phyloP scores from a whole-genome alignment of 2,329 filamentous ascomycete genomes.

The Leptosphaerulina australis region DNA sequence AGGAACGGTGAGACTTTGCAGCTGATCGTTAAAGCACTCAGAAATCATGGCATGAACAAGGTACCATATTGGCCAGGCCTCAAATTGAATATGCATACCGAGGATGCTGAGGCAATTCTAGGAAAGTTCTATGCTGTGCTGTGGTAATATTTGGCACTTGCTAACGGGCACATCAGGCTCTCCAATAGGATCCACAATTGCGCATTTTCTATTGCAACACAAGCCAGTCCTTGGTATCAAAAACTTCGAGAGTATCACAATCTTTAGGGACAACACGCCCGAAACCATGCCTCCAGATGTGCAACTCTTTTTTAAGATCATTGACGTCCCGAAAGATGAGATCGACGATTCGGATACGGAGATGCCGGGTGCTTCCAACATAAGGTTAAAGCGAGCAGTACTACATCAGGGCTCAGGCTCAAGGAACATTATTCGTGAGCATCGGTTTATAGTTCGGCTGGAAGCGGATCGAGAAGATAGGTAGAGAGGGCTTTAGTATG shows the following conservation, averaged over 20 bases:
- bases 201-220: slow-evolving; percentile 14
- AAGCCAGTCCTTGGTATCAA: slow-evolving; percentile 15
- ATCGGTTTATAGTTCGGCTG: not conserved
- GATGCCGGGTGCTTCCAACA: not conserved
- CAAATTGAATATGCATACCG: slow-evolving; percentile 3
- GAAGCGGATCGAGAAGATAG: not conserved
- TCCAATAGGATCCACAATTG: slow-evolving; percentile 12
- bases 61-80: slow-evolving; percentile 23
- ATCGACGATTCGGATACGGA: not conserved
- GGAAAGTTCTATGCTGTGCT: not conserved
- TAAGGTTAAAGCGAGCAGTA: not conserved
- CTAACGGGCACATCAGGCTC: not conserved
- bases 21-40: not conserved
- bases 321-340: not conserved
- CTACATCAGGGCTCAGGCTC: not conserved
- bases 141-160: not conserved
- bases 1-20: slow-evolving; percentile 3
- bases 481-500: no score
- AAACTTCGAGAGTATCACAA: slow-evolving; percentile 1
- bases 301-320: slow-evolving; percentile 9
- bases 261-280: slow-evolving; percentile 12
- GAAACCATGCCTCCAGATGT: not conserved
- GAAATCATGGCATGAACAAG: not conserved
- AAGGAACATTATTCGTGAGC: not conserved
- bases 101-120: slow-evolving; percentile 19